Evolutionary conservation across 768 basidiomycete genomes (phyloP), one percentile per base, ranked within the genome.

Genomic region (Crassisporium funariophilum): DNA sequence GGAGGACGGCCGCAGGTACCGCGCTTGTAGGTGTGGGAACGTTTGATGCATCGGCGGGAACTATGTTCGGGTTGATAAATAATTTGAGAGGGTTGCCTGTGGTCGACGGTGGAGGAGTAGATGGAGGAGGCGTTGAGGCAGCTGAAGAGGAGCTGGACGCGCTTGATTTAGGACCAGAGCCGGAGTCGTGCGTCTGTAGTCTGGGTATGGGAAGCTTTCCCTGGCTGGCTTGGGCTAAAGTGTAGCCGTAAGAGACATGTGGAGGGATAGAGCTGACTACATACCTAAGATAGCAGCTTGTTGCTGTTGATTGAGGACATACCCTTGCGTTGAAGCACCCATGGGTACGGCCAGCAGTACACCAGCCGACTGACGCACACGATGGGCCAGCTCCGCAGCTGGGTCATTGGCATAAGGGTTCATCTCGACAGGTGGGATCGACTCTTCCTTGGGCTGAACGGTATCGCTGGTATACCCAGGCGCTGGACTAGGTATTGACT

Each of bases 311-410:
- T 50, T n/a, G n/a, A n/a, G n/a, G n/a, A n/a, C 58, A 15, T 59
- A 62, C 7, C 59, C 60, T 33, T 70, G 63, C 1, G 69, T 52
- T 17, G 70, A 69, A 25, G 69, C 57, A 49, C 57, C 59, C 64
- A 73, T 71, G 22, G 71, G 77, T 19, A 74, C 75, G 3, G 74
- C 77, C 33, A 78, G 64, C 71, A 78, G 71, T 6, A 87, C 74
- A 12, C 83, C 84, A 0, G 84, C 68, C 59, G 74, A 67, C 63
- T 84, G 66, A 17, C 77, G 71, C 12, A 79, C 79, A 1, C 72
- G 63, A 19, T 74, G 71, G 4, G 78, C 79, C 2, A 81, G 61
- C 47, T 77, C 75, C 5, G 69, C 66, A 1, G 70, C 68, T 1
- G 68, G 65, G 31, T 72, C 65, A 0, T 57, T 58, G 16, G 44